These are phyloP conservation scores for Suhomyces emberorum DNA, from an alignment of 805 yeast species.

Conservation along the genomic window DNA sequence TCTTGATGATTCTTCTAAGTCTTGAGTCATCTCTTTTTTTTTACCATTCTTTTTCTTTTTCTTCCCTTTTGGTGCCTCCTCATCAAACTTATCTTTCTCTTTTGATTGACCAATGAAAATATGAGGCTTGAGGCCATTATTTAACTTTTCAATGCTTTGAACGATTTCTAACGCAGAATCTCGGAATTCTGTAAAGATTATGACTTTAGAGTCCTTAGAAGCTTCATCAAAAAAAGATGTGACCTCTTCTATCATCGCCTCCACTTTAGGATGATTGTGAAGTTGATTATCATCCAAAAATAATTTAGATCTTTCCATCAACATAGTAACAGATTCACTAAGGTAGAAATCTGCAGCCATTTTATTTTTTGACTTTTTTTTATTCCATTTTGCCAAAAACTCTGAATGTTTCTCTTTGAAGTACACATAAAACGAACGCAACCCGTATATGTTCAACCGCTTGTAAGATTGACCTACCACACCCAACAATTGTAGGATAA, in stretches of 20 bases:
- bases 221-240: slow-evolving; percentile 47
- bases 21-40: slow-evolving; percentile 26
- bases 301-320: slow-evolving; percentile 45
- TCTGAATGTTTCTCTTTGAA: slow-evolving; percentile 57
- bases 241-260: slow-evolving; percentile 55
- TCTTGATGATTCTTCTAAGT: slow-evolving; percentile 25
- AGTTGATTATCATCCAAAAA: slow-evolving; percentile 35
- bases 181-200: slow-evolving; percentile 83
- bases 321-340: slow-evolving; percentile 43
- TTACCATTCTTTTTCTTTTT: slow-evolving; percentile 32
- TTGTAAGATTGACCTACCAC: slow-evolving; percentile 70
- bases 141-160: slow-evolving; percentile 48
- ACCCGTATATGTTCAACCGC: slow-evolving; percentile 76
- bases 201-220: slow-evolving; percentile 63
- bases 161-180: slow-evolving; percentile 89
- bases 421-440: slow-evolving; percentile 69
- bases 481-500: slow-evolving; percentile 58
- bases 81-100: slow-evolving; percentile 68
- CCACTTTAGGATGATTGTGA: slow-evolving; percentile 72
- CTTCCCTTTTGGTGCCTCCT: slow-evolving; percentile 44
- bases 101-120: slow-evolving; percentile 90
- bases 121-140: slow-evolving; percentile 54
- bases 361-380: slow-evolving; percentile 60
- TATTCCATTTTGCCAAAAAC: slow-evolving; percentile 54
- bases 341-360: slow-evolving; percentile 60